Base-by-base conservation (phyloP, 495 filamentous ascomycete species). In the Aspergillus heteromorphus region DNA sequence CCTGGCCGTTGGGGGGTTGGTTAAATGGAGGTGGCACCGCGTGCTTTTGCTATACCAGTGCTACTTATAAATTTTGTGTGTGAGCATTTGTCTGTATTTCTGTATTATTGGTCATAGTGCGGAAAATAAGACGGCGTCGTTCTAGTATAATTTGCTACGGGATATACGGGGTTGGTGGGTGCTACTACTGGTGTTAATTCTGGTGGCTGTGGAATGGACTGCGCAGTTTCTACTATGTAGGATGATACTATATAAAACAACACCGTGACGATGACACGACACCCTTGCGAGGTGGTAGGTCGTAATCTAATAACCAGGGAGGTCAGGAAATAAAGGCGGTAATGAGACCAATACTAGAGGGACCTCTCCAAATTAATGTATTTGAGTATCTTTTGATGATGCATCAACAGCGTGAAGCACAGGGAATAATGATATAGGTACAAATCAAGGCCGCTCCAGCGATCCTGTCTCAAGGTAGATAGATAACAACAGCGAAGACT, bases 1-100 rank as follows among this genome's bases (percentile, higher is more conserved):
- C 21, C 23, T 47, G 43, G 43, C 23, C 25, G 43, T 29, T 18
- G 19, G 13, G 42, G 43, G 21, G 42, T 29, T n/a, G 59, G 36
- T 25, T 18, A 48, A 45, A 42, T 54, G 50, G 58, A 58, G 50
- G 54, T 62, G 56, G 56, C 54, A 59, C 38, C 38, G 48, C 48
- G 49, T 62, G 56, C 52, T 65, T 62, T 61, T 65, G n/a, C 62
- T 65, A 62, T 65, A 62, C 59, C 63, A 61, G 57, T 65, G 56
- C 60, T 59, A 55, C 55, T 57, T 57, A 59, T 59, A 59, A 65
- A 60, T 56, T 41, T 49, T 54, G 45, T 62, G 45, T 62, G 54
- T 27, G 54, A 60, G 57, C 62, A 62, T 55, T 59, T 60, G 48
- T n/a, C 49, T 61, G 62, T 61, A 61, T 49, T 49, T 64, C 49